Conservation (phyloP, 176 grass and related monocot species). For the Avena atlantica region DNA sequence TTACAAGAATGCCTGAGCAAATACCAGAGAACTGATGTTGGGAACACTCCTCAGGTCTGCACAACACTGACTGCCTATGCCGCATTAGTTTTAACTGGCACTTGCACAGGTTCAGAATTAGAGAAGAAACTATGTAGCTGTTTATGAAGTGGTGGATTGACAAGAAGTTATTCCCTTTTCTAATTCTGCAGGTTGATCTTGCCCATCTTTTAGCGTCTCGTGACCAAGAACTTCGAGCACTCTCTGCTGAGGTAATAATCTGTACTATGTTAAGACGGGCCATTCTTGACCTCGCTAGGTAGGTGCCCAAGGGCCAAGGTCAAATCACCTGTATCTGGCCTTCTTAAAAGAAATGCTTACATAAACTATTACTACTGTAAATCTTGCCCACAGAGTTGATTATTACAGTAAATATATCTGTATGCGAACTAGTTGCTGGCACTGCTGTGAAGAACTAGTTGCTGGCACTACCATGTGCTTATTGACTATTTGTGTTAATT, state of each 20-base stretch:
- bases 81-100: conserved; percentile 14
- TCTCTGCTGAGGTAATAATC: conserved; percentile 82
- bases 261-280: not conserved
- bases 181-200: conserved; percentile 84
- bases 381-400: too few species aligned
- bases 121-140: conserved; percentile 8
- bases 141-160: conserved; percentile 29
- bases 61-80: not conserved
- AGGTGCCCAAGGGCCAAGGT: not conserved
- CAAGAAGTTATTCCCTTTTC: conserved; percentile 26
- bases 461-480: not conserved
- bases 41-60: conserved; percentile 81
- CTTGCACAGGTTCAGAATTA: not conserved
- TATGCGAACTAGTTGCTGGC: not conserved
- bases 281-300: not conserved
- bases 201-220: conserved; percentile 93
- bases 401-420: not conserved
- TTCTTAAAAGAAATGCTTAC: conserved; percentile 7
- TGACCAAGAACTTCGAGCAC: conserved; percentile 95
- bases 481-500: conserved; percentile 19
- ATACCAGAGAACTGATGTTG: conserved; percentile 92
- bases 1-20: conserved; percentile 98
- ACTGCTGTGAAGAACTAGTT: not conserved
- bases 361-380: not conserved
- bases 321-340: not conserved